Percentiles rank a stretch among this genome's conserved stretches.
These are phyloP conservation scores for Hypoxylon intermedium DNA, from an alignment of 495 filamentous ascomycete species.

Conservation along the genomic window DNA sequence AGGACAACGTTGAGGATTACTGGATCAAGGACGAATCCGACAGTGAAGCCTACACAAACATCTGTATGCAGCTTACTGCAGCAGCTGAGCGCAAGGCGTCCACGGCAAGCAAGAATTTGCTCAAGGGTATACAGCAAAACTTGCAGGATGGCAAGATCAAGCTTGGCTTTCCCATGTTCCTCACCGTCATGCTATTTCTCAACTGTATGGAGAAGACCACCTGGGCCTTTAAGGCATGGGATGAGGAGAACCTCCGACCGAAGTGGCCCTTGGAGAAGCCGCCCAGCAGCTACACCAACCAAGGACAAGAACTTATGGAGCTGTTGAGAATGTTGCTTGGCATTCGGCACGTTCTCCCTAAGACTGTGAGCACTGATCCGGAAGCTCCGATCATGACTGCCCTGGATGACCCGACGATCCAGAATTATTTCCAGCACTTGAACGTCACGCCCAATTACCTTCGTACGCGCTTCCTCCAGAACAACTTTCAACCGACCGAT, in stretches of 20 bases:
- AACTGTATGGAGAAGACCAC: conserved; percentile 85
- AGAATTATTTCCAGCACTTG: conserved; percentile 68
- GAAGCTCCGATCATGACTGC: conserved; percentile 63
- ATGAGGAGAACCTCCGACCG: conserved; percentile 62
- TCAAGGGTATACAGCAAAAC: conserved; percentile 78
- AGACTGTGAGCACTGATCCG: conserved; percentile 57
- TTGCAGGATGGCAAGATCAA: conserved; percentile 75
- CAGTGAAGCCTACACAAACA: conserved; percentile 54
- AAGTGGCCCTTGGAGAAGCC: conserved; percentile 76
- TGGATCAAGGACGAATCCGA: conserved; percentile 52
- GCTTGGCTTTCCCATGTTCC: conserved; percentile 74
- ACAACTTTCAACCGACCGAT: conserved; percentile 67
- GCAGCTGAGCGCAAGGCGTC: conserved; percentile 76
- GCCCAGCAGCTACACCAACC: conserved; percentile 68
- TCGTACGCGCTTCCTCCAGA: conserved; percentile 49
- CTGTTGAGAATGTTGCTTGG: conserved; percentile 76
- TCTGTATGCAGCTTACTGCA: conserved; percentile 75
- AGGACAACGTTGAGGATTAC: conserved; percentile 38
- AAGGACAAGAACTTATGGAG: conserved; percentile 75
- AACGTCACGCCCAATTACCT: conserved; percentile 57
- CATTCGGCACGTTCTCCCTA: conserved; percentile 74
- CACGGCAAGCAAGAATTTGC: conserved; percentile 67
- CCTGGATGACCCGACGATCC: conserved; percentile 59
- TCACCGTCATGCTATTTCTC: conserved; percentile 74
- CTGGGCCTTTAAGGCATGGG: conserved; percentile 80